Base-by-base conservation (phyloP, 805 yeast genomes). In the Saitoella complicata region DNA sequence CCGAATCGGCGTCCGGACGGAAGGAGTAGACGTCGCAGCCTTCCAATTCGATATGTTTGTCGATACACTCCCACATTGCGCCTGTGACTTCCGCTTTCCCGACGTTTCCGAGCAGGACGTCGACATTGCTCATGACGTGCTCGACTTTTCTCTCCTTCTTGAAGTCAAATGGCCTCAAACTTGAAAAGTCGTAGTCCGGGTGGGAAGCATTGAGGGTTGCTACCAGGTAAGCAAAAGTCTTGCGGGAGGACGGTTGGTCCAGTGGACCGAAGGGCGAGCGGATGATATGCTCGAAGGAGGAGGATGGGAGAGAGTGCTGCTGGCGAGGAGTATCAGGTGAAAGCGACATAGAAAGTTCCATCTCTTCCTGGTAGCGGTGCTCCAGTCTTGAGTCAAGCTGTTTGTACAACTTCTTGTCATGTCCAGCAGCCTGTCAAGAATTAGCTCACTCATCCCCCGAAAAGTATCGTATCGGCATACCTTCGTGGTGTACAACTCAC, bases 121-220 rank as follows among this genome's bases (percentile, higher is more conserved):
- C 85, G 56, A 91, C 78, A 45, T 77, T 47, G 75, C 73, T 52
- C 75, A 71, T 46, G 68, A 75, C 58, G 59, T 65, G 50, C 55
- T 61, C 40, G 56, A 61, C 43, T 60, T 46, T 51, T 10, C 51
- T 48, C 39, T 65, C 73, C n/a, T 82, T 72, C 37, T 68, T 63
- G 60, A 81, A 81, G 59, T 76, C 79, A 12, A 68, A 68, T 1
- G 98, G 98, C 56, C 83, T 85, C 49, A 91, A 71, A 30, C 80
- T 72, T 8, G 93, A 73, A 55, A 88, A 91, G 58, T 91, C 98
- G 56, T 91, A 95, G 59, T 91, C 98, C 0, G 98, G 97, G 58
- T 83, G 88, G 4, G 93, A 79, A 6, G 93, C 82, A 60, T 91
- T 91, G 44, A 91, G 68, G 34, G 87, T 86, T 1, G 94, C 91